Evolutionary conservation across 2,329 filamentous ascomycete species (phyloP), one percentile per base, ranked within the genome.

Genomic region (Cryphonectria nitschkei): DNA sequence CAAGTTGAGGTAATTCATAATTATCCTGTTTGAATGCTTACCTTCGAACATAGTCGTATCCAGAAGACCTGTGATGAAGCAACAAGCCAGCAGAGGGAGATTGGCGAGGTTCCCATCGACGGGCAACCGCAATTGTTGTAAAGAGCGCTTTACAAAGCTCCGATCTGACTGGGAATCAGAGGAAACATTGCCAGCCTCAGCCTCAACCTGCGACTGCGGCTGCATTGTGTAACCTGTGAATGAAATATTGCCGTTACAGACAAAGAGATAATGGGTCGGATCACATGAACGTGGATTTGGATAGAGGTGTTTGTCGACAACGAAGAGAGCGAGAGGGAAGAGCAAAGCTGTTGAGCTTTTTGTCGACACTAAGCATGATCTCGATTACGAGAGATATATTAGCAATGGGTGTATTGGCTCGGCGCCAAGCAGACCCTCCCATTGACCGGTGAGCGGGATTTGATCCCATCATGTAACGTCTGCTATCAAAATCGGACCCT

Each of bases 11-110:
- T 56, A 11, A 56, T 34, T 34, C 34, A 34, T 34, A 34, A 4
- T 34, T 6, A 2, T 29, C 29, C 4, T 26, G 52, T 29, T 29
- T 56, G 11, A 7, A 6, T 70, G n/a, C 71, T 73, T 43, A 75
- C 74, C 74, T 43, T 74, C 68, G 32, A 74, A 75, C 65, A 75
- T 69, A 29, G 73, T 74, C 22, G 72, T 74, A 34, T 75, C 74
- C 1, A 73, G 67, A n/a, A 75, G 69, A 2, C 74, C 74, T 8
- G 74, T 74, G 14, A 74, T 52, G 29, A 75, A 73, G 34, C 74
- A 75, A 39, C 73, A 74, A 2, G 67, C 61, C 32, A 75, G 11
- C 22, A 75, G 43, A 3, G 74, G 73, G 29, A 74, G 29, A 26
- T 75, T 70, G 52, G 68, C 72, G 1, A 67, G 61, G n/a, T 58